Evolutionary conservation across 257 asterid species (phyloP).

Genomic region (Coffea canephora): DNA sequence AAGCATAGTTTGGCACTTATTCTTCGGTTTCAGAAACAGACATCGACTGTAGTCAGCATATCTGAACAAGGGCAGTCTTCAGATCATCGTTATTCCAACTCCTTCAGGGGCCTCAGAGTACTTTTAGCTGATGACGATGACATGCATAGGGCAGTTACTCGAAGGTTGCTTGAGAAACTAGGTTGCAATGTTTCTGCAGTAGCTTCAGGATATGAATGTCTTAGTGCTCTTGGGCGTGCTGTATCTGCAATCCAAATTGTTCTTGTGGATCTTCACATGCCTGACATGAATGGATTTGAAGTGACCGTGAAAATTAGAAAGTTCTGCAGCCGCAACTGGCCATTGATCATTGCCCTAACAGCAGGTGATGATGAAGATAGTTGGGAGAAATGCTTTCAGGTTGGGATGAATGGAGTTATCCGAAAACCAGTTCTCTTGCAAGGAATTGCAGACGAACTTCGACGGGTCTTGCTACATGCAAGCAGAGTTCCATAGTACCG

Average conservation of each 20-base stretch:
- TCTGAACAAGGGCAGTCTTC: slow-evolving; percentile 60
- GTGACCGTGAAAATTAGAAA: slow-evolving; percentile 66
- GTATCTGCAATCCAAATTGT: slow-evolving; percentile 48
- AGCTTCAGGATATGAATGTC: slow-evolving; percentile 79
- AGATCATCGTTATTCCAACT: slow-evolving; percentile 40
- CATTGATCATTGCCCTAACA: slow-evolving; percentile 68
- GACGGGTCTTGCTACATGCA: slow-evolving; percentile 51
- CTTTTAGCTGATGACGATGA: slow-evolving; percentile 81
- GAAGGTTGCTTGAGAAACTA: slow-evolving; percentile 75
- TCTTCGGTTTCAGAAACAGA: slow-evolving; percentile 63
- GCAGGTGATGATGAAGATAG: slow-evolving; percentile 52
- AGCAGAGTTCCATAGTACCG: slow-evolving; percentile 33
- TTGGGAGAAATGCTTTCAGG: slow-evolving; percentile 51
- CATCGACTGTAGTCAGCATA: slow-evolving; percentile 37
- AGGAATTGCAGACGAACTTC: slow-evolving; percentile 65
- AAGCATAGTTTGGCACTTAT: slow-evolving; percentile 79
- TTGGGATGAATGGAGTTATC: slow-evolving; percentile 80
- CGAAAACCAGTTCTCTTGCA: slow-evolving; percentile 65
- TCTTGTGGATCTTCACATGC: slow-evolving; percentile 78
- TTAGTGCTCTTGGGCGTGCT: slow-evolving; percentile 51
- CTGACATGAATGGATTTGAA: slow-evolving; percentile 80
- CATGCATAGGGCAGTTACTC: slow-evolving; percentile 68
- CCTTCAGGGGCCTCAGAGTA: slow-evolving; percentile 61
- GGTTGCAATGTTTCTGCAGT: slow-evolving; percentile 72
- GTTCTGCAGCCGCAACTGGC: slow-evolving; percentile 73